Evolutionary conservation across 768 basidiomycete genomes (phyloP), one percentile per base, ranked within the genome.

Genomic region (Mycena galopus): DNA sequence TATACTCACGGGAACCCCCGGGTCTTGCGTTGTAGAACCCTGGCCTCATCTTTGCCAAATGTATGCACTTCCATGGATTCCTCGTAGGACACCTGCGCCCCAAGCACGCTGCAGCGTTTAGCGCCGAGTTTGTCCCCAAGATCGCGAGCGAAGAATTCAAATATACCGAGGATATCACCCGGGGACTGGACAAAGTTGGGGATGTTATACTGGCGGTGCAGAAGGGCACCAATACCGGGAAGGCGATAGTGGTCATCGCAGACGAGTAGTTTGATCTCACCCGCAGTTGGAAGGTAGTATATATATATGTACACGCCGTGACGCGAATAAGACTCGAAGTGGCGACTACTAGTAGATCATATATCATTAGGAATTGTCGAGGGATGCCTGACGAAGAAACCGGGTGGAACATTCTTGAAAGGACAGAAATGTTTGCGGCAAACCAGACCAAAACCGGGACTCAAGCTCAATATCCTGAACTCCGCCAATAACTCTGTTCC

Each of bases 81-180:
- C 12, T 63, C 16, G 37, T 56, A n/a, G 0, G 3, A 5, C 37
- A 32, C 51, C 53, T 69, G 51, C 29, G n/a, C 1, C 60, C 67
- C 37, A 62, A 69, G 53, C 44, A 69, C 53, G 25, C 10, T 21
- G 53, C 17, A 35, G 37, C n/a, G 29, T 91, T 91, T 78, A 84
- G 84, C 63, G 76, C 77, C 11, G 81, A 78, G 6, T 65, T 90
- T 2, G 85, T 88, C 4, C 76, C 77, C 7, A 79, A 81, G 50
- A 73, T 90, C 32, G 85, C 83, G 3, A 81, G 77, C 6, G 88
- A 89, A 4, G 83, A 88, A 74, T 69, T 90, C 58, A 87, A 87
- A 76, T 82, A 86, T 55, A 79, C 72, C 11, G 90, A 90, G 71
- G 84, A 89, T 44, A 67, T 88, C 1, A 83, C 78, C 10, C 77